These are phyloP conservation scores for Xylariomycetidae sp. DNA, from an alignment of 2,329 filamentous ascomycete species.

Conservation along the genomic window DNA sequence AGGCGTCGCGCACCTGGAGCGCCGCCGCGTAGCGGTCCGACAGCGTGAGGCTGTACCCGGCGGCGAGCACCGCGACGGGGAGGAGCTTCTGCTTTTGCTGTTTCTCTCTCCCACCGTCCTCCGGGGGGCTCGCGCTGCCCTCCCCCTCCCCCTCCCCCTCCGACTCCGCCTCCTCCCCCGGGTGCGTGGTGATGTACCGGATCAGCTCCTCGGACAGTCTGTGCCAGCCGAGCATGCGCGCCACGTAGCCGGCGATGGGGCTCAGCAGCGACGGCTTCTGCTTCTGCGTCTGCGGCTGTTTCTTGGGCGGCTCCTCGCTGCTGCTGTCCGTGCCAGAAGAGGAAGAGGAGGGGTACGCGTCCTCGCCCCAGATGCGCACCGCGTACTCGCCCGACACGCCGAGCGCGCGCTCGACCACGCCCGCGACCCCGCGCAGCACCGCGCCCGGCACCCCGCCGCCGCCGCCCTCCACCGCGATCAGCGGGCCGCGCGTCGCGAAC, in stretches of 20 bases:
- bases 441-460: constrained; percentile 59
- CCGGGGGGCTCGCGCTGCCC: background rate
- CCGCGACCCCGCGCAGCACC: constrained; percentile 51
- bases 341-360: constrained; percentile 15
- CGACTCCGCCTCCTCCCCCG: constrained; percentile 4
- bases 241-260: constrained; percentile 55
- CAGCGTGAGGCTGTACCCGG: constrained; percentile 72
- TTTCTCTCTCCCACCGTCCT: constrained; percentile 1
- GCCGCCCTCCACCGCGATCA: constrained; percentile 79
- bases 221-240: constrained; percentile 69
- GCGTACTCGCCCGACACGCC: constrained; percentile 36
- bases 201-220: constrained; percentile 66
- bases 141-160: constrained; percentile 3
- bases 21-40: constrained; percentile 69
- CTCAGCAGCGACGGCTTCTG: constrained; percentile 24
- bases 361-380: constrained; percentile 40
- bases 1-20: constrained; percentile 70
- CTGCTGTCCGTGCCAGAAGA: constrained; percentile 11
- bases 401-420: constrained; percentile 60
- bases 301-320: background rate
- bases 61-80: constrained; percentile 69
- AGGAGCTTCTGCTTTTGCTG: constrained; percentile 23
- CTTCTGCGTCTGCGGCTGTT: background rate
- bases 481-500: constrained; percentile 58
- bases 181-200: constrained; percentile 35